Conservation (phyloP, 345 rosid genomes). For the Brassica rapa region DNA sequence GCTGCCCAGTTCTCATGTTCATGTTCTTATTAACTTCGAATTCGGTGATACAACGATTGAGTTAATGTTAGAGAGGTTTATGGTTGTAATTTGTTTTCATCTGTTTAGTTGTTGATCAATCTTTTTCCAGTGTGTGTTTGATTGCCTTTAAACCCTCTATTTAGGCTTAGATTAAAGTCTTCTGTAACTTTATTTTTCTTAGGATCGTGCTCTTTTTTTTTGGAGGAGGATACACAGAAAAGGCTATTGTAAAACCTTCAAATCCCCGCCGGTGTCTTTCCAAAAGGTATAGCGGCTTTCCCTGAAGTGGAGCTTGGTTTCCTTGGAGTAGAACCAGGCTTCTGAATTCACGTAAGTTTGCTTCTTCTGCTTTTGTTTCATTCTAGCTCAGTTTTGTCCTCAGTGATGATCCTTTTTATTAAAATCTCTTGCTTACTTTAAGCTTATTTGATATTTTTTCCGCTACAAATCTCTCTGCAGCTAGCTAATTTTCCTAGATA, state of each 20-base stretch:
- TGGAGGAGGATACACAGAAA: slow-evolving; percentile 89
- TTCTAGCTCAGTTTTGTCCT: too few species aligned
- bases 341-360: too few species aligned
- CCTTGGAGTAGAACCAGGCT: too few species aligned
- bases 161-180: background rate
- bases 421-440: too few species aligned
- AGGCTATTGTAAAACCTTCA: slow-evolving; percentile 68
- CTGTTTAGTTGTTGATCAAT: background rate
- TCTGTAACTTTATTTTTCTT: background rate
- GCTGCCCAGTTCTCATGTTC: slow-evolving; percentile 6
- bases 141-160: background rate
- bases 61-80: background rate
- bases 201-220: slow-evolving; percentile 84
- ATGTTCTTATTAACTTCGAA: background rate
- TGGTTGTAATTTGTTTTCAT: background rate
- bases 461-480: background rate
- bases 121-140: background rate
- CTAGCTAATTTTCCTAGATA: background rate
- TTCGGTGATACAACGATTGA: background rate
- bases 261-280: slow-evolving; percentile 56
- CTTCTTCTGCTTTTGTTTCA: too few species aligned
- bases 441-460: too few species aligned
- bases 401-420: too few species aligned
- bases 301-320: slow-evolving; percentile 59
- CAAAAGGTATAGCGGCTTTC: slow-evolving; percentile 63